These are phyloP conservation scores for Microstegium vimineum DNA, from an alignment of 176 grass and related monocot species.

Conservation along the genomic window DNA sequence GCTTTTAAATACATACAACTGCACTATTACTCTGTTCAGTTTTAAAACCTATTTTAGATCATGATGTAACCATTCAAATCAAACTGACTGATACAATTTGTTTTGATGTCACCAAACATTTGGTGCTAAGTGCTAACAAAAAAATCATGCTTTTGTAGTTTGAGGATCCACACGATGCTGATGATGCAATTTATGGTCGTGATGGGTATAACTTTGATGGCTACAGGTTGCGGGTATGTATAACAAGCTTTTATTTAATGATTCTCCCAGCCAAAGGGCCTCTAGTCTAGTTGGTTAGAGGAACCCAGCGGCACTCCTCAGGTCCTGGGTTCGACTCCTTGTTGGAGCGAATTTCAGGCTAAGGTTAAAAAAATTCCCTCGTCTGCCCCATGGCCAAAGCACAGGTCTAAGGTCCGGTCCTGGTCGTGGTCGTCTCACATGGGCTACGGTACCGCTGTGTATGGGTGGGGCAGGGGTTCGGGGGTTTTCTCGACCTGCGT, in stretches of 20 bases:
- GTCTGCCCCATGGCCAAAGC: no score
- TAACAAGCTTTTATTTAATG: not conserved
- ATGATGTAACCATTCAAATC: not conserved
- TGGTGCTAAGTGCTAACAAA: slow-evolving; percentile 7
- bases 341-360: no score
- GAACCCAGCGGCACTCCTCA: no score
- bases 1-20: not conserved
- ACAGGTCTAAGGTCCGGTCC: no score
- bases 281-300: no score
- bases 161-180: slow-evolving; percentile 83
- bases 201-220: slow-evolving; percentile 95
- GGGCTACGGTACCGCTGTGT: no score
- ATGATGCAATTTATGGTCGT: slow-evolving; percentile 87
- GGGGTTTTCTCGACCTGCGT: no score
- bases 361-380: no score
- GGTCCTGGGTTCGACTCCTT: no score
- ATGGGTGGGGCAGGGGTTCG: no score
- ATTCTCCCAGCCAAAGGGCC: no score
- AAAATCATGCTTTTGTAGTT: slow-evolving; percentile 48
- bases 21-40: not conserved
- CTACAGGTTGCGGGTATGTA: slow-evolving; percentile 65
- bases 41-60: not conserved
- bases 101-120: not conserved
- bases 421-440: no score
- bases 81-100: not conserved